Evolutionary conservation across 2,329 filamentous ascomycete genomes (phyloP).

Genomic region (Chrysoporthe cubensis): DNA sequence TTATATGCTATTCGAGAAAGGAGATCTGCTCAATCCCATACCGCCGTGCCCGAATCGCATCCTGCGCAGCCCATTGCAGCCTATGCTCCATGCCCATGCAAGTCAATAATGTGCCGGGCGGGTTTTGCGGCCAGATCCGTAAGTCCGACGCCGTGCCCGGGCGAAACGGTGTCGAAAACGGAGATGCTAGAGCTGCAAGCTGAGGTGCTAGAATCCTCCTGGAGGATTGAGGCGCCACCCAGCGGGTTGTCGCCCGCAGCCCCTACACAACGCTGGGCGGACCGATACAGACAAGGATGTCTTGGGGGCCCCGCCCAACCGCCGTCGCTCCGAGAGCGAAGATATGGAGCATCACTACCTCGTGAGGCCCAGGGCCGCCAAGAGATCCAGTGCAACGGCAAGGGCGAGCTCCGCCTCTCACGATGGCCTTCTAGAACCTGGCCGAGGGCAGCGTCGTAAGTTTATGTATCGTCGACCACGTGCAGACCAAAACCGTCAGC

Average conservation of each 20-base stretch:
- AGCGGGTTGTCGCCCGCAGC: background rate
- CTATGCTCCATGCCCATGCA: too few relatives aligned
- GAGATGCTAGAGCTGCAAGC: background rate
- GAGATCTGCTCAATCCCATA: too few relatives aligned
- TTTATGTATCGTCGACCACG: background rate
- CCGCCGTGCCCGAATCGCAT: too few relatives aligned
- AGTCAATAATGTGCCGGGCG: background rate
- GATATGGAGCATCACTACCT: background rate
- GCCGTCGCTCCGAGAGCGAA: background rate
- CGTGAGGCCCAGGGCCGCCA: background rate
- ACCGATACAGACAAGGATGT: too few relatives aligned
- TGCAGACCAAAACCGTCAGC: background rate
- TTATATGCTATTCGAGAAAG: too few relatives aligned
- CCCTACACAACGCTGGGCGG: background rate
- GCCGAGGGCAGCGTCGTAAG: background rate
- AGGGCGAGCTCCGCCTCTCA: background rate
- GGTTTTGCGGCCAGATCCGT: conserved; percentile 1
- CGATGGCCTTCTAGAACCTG: background rate
- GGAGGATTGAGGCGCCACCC: background rate
- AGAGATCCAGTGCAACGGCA: background rate
- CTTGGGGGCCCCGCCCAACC: background rate
- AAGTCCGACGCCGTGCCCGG: background rate
- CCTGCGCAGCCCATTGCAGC: too few relatives aligned
- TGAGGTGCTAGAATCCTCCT: too few relatives aligned
- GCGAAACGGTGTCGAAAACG: conserved; percentile 1